Conservation (phyloP, 1,284 basidiomycete genomes). For the Caloboletus firmus region DNA sequence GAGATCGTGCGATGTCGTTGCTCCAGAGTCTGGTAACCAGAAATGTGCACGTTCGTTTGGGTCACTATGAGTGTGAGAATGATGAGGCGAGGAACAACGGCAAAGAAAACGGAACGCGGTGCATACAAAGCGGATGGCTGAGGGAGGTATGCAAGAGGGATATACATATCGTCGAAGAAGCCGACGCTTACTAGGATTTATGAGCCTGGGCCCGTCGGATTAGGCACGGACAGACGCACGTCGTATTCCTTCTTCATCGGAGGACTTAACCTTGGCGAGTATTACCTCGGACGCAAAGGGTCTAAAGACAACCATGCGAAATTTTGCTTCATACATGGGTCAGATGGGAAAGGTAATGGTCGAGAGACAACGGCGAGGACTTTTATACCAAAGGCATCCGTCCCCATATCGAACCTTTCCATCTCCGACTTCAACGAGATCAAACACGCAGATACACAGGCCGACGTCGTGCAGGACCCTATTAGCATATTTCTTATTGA, state of each 20-base stretch:
- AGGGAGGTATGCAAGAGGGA: conserved; percentile 71
- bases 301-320: conserved; percentile 87
- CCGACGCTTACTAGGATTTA: conserved; percentile 70
- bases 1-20: conserved; percentile 58
- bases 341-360: not conserved
- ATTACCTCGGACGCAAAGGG: conserved; percentile 92
- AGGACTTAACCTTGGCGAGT: conserved; percentile 83
- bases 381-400: conserved; percentile 92
- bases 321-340: conserved; percentile 60
- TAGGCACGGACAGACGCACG: conserved; percentile 47
- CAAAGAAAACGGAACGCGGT: not conserved
- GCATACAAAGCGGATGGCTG: conserved; percentile 77
- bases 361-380: conserved; percentile 43
- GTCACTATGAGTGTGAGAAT: conserved; percentile 50
- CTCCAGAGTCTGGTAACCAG: conserved; percentile 69
- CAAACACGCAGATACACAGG: conserved; percentile 86
- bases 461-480: conserved; percentile 91
- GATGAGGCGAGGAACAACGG: not conserved
- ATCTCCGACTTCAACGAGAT: conserved; percentile 83
- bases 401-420: conserved; percentile 95
- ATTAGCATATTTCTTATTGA: conserved; percentile 95
- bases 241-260: conserved; percentile 80
- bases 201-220: not conserved
- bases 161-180: conserved; percentile 95
- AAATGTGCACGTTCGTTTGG: conserved; percentile 80